Base-by-base conservation (phyloP, 2,329 filamentous ascomycete species). In the Aspergillus sp. region DNA sequence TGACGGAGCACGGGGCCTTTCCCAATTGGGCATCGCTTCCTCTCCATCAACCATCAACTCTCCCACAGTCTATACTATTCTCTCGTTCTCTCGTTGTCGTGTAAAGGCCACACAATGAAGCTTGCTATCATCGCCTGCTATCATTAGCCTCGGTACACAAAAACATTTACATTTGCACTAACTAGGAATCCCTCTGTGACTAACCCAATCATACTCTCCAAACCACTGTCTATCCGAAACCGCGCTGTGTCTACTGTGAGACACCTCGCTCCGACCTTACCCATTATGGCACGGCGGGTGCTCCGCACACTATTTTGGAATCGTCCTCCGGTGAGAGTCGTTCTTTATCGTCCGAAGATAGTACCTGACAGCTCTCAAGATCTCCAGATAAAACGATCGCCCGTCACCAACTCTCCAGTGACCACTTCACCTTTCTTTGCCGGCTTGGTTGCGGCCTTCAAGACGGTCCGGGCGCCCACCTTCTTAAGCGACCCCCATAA, bases 251-350 rank as follows among this genome's bases (percentile, higher is more conserved):
- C 23, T 39, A 25, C n/a, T 19, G 45, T 39, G n/a, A 52, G 57
- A 54, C 41, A 47, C 17, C 30, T 32, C 57, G 52, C 58, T 36
- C 52, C 12, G 17, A 54, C 57, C 32, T 48, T 56, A 36, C 41
- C 41, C 21, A 10, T 60, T 58, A 57, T 30, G 58, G 52, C 57
- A 65, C 64, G 64, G 65, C 25, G 9, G 7, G 13, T 9, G 10
- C 59, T 60, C 64, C 64, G 65, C 60, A 36, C 17, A 66, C 63
- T 63, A 51, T 56, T 25, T 39, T 57, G 30, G 48, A 45, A 25
- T 36, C 21, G 8, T 45, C 39, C 39, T 21, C 39, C 30, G 39
- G 43, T 55, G 25, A 6, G 47, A 45, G 43, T 47, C 23, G n/a
- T 43, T 30, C 25, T 21, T 32, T 43, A 28, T 55, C 17, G 10